Evolutionary conservation across 192 early-diverging fungal genomes (phyloP).

Genomic region (Entomortierella beljakovae): DNA sequence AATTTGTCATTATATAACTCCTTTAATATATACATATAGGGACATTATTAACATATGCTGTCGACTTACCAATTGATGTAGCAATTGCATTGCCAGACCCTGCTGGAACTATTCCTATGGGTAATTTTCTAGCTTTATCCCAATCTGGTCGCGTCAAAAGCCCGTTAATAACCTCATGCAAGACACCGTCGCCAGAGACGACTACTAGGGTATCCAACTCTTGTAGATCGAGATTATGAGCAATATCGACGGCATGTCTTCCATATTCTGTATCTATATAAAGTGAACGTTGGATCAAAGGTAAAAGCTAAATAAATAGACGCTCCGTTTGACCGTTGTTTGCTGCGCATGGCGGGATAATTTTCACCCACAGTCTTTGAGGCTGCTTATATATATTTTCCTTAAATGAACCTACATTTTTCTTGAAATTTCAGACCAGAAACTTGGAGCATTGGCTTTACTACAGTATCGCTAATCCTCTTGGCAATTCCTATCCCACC

Average conservation of each 20-base stretch:
- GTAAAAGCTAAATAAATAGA: conserved; percentile 10
- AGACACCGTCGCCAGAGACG: conserved; percentile 59
- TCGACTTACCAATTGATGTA: conserved; percentile 15
- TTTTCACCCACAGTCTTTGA: background rate
- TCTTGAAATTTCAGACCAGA: conserved; percentile 32
- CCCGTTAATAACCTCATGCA: conserved; percentile 65
- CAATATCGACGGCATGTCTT: conserved; percentile 42
- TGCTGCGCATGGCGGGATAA: background rate
- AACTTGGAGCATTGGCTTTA: conserved; percentile 36
- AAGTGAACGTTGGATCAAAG: background rate
- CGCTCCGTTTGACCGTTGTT: background rate
- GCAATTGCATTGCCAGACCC: conserved; percentile 65
- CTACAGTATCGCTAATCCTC: conserved; percentile 23
- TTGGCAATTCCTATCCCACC: conserved; percentile 39
- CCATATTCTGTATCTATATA: conserved; percentile 48
- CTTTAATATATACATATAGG: background rate
- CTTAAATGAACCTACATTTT: conserved; percentile 14
- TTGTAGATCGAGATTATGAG: conserved; percentile 30
- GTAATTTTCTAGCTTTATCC: conserved; percentile 6
- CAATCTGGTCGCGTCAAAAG: conserved; percentile 47
- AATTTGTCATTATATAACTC: background rate
- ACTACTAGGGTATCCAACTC: conserved; percentile 25
- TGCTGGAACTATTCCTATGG: conserved; percentile 56
- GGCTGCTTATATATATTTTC: too few relatives aligned
- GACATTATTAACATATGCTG: background rate